Conservation (phyloP, 2,329 filamentous ascomycete species). For the Macrophomina phaseolina region DNA sequence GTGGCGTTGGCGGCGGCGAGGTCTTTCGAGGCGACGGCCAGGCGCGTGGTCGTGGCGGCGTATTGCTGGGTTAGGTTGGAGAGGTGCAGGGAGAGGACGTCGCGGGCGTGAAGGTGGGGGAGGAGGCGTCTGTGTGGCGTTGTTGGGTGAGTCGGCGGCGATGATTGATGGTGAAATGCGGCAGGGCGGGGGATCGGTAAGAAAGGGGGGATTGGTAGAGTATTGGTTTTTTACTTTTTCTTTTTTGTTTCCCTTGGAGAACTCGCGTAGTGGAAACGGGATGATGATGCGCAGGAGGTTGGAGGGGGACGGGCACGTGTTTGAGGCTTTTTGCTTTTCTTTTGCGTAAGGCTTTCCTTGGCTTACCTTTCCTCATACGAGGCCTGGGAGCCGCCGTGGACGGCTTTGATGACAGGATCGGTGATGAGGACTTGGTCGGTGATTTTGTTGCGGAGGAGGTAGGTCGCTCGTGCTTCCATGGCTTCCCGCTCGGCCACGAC, state of each 20-base stretch:
- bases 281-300: too few species aligned
- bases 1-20: constrained; percentile 61
- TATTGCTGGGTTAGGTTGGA: constrained; percentile 64
- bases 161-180: too few species aligned
- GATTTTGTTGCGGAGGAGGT: constrained; percentile 72
- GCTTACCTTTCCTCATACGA: constrained; percentile 70
- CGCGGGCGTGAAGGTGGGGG: constrained; percentile 69
- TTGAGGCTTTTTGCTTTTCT: too few species aligned
- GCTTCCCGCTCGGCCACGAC: constrained; percentile 66
- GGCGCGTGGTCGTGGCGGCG: constrained; percentile 56
- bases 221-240: background rate
- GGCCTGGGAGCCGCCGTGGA: constrained; percentile 70
- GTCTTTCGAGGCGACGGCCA: constrained; percentile 64
- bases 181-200: constrained; percentile 3
- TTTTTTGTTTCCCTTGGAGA: background rate
- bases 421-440: constrained; percentile 72
- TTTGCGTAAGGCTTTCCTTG: too few species aligned
- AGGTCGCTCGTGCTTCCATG: constrained; percentile 72
- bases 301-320: too few species aligned
- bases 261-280: background rate
- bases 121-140: constrained; percentile 64
- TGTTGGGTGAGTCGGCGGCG: too few species aligned
- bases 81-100: constrained; percentile 68
- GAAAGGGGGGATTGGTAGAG: constrained; percentile 31
- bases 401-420: constrained; percentile 77